phyloP scores from a whole-genome alignment of 768 basidiomycete species.

The Leccinum uliginosum region DNA sequence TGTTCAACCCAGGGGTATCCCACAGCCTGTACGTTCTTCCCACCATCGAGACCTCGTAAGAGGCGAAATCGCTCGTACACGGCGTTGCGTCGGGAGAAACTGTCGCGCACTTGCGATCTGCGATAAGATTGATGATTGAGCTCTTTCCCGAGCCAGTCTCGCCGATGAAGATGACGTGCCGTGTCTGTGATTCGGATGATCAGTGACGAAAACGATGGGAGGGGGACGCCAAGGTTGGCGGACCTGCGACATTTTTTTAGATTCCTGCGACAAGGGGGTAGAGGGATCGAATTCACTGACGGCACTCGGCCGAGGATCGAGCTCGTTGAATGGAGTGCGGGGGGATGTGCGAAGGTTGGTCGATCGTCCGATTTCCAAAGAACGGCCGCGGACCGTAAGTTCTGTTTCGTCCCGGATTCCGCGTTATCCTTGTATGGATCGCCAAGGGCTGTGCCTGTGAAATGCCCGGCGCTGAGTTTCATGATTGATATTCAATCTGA shows the following conservation, averaged over 20 bases:
- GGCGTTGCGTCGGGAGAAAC: conserved; percentile 28
- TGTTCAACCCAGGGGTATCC: conserved; percentile 33
- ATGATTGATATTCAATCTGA: neutral
- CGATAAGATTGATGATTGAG: conserved; percentile 40
- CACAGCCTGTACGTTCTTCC: conserved; percentile 20
- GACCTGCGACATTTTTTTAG: neutral
- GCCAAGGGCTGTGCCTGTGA: neutral
- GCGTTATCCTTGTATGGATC: neutral
- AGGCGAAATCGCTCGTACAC: conserved; percentile 27
- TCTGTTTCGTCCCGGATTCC: neutral
- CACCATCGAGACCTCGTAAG: conserved; percentile 22
- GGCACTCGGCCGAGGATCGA: neutral
- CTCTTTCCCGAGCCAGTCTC: conserved; percentile 36
- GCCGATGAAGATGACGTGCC: conserved; percentile 35
- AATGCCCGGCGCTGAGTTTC: neutral
- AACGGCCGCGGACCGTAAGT: neutral
- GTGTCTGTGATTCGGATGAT: conserved; percentile 1
- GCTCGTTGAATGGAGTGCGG: neutral
- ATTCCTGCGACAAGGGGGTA: neutral
- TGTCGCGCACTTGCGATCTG: conserved; percentile 15
- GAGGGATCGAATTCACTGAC: neutral
- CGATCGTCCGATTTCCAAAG: neutral
- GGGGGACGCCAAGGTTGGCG: neutral
- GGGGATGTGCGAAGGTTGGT: neutral
- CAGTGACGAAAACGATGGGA: neutral